Evolutionary conservation across 2,329 filamentous ascomycete genomes (phyloP), one percentile per base, ranked within the genome.

Genomic region (Coniella lustricola): DNA sequence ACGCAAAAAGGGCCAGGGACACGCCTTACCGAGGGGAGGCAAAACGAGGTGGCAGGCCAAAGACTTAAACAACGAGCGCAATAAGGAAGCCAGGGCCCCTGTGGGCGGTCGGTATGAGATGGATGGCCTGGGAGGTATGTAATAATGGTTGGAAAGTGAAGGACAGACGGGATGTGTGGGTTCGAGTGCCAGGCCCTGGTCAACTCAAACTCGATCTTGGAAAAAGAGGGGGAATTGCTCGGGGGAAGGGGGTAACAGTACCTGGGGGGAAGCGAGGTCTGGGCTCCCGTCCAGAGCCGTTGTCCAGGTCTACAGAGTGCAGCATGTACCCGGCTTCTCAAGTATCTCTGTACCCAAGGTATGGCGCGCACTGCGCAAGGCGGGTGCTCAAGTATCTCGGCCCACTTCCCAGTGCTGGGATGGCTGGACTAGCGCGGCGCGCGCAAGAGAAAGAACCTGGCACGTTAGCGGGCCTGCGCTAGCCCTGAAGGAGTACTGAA

Each of bases 201-300:
- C 22, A 46, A 34, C 31, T 46, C 44, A 33, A 46, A 39, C 37
- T 20, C 20, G 34, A 35, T 37, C 37, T 35, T 45, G 43, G 32
- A 21, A 36, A 18, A 32, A 25, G 14, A 36, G 10, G 33, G 42
- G 32, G 33, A n/a, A 14, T 7, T 16, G 12, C 7, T 13, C 17
- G 40, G 25, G 29, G 16, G 40, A 29, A n/a, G 17, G 31, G 18
- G 41, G 18, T 20, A 4, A 22, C 22, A 21, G 14, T 4, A 32
- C 40, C 40, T 29, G 5, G 25, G 10, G 25, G 25, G 25, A 10
- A 10, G 25, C 25, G 29, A 29, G 40, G 29, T 42, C 40, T 42
- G 25, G 40, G 40, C 40, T 41, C 22, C 38, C 21, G 22, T 31
- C 21, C 38, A 29, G n/a, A n/a, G n/a, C n/a, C 25, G 25, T 5